phyloP scores from a whole-genome alignment of 306 rosid genomes.

The Casuarina glauca region DNA sequence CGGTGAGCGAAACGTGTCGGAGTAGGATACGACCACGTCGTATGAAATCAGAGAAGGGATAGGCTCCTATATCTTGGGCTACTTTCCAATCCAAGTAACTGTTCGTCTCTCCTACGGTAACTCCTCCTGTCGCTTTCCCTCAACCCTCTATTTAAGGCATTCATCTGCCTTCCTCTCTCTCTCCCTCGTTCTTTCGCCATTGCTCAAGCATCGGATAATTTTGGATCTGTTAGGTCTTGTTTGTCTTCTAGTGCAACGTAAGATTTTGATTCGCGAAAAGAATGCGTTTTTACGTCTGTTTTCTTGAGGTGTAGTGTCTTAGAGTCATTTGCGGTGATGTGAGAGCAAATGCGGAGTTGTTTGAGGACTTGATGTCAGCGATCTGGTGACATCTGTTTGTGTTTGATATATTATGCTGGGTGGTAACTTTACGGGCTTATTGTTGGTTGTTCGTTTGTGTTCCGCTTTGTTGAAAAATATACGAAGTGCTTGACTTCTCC shows the following conservation, averaged over 20 bases:
- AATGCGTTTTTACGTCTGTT: neutral
- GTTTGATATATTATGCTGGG: neutral
- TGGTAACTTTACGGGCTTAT: neutral
- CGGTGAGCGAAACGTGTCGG: constrained; percentile 4
- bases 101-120: neutral
- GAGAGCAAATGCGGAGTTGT: neutral
- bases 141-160: neutral
- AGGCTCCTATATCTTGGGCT: neutral
- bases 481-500: neutral
- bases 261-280: neutral
- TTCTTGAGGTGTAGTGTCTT: neutral
- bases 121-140: neutral
- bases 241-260: neutral
- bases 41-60: neutral
- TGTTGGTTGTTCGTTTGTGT: neutral
- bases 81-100: neutral
- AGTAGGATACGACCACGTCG: constrained; percentile 1
- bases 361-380: neutral
- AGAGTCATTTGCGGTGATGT: neutral
- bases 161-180: neutral
- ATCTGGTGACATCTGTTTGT: neutral
- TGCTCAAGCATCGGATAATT: neutral
- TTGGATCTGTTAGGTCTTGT: constrained; percentile 20
- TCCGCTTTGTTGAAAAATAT: neutral
- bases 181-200: neutral